Evolutionary conservation across 2,329 filamentous ascomycete species (phyloP).

Genomic region (Biscogniauxia marginata): DNA sequence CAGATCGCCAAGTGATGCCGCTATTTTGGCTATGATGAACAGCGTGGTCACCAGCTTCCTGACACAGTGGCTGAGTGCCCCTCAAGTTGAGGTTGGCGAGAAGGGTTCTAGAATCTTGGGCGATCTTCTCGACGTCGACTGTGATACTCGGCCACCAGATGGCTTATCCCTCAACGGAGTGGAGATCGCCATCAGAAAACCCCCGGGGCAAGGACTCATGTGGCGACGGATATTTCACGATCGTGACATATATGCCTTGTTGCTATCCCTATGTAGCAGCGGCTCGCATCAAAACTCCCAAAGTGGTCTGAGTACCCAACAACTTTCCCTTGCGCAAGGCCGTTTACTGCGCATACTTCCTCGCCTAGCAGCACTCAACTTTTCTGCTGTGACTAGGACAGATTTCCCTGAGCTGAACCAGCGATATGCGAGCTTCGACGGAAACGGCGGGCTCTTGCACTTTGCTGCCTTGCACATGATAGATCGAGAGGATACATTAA

Average conservation of each 20-base stretch:
- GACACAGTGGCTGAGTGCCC: slow-evolving; percentile 51
- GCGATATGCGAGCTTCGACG: slow-evolving; percentile 21
- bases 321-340: slow-evolving; percentile 51
- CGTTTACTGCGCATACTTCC: slow-evolving; percentile 52
- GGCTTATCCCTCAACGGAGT: slow-evolving; percentile 33
- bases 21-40: slow-evolving; percentile 50
- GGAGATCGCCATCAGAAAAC: slow-evolving; percentile 38
- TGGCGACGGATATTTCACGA: slow-evolving; percentile 54
- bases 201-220: slow-evolving; percentile 50
- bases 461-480: slow-evolving; percentile 54
- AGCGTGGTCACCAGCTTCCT: slow-evolving; percentile 49
- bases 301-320: slow-evolving; percentile 30
- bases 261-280: slow-evolving; percentile 39
- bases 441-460: slow-evolving; percentile 43
- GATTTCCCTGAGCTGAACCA: slow-evolving; percentile 36
- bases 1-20: slow-evolving; percentile 45
- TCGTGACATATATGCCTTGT: slow-evolving; percentile 42
- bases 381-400: slow-evolving; percentile 39
- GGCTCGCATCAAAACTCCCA: slow-evolving; percentile 31
- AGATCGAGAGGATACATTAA: slow-evolving; percentile 46
- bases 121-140: slow-evolving; percentile 56
- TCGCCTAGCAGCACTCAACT: slow-evolving; percentile 47
- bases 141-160: slow-evolving; percentile 36
- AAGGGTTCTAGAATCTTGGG: slow-evolving; percentile 49
- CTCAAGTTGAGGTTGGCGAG: slow-evolving; percentile 56